Evolutionary conservation across 805 yeast genomes (phyloP), one percentile per base, ranked within the genome.

Genomic region (Saccharomycopsis sp.): DNA sequence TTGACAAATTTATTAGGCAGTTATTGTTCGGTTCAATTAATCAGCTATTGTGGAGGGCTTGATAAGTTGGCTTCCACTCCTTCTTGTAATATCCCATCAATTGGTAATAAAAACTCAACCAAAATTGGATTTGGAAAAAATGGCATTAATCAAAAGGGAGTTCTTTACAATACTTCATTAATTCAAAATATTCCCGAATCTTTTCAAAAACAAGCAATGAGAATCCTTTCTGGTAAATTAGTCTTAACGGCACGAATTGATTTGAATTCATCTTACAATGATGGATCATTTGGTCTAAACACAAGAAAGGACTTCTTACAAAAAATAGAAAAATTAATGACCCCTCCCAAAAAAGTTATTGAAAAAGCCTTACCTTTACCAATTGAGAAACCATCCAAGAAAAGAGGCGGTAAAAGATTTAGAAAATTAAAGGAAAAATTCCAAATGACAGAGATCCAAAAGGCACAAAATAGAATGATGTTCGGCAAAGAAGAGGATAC

Each of bases 171-270:
- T 44, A 64, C 36, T 9, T 42, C 41, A 4, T 15, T 40, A 75
- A 31, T 81, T 73, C 1, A 41, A 83, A 2, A 79, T 72, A 43
- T 58, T 61, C 4, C 73, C 76, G 25, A 76, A 86, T 79, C 73
- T 28, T 57, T 70, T 18, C 66, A 77, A 37, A 73, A 71, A 41
- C 82, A 81, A 50, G 89, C 87, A 5, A 65, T 85, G 64, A 63
- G 96, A 42, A 78, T 86, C 48, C 60, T 84, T 0, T 72, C 95
- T 31, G 95, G 81, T 0, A 89, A 88, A 53, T 63, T 85, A 1
- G 68, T 83, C 0, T 61, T 92, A 5, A 92, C 95, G 0, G 86
- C 96, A 0, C 64, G 97, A 45, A 66, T 89, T 3, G 98, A 89
- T 53, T 61, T 71, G 14, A 63, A 79, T 2, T 60, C 58, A 36